Evolutionary conservation across 805 yeast genomes (phyloP).

Genomic region (Hanseniaspora taiwanica): DNA sequence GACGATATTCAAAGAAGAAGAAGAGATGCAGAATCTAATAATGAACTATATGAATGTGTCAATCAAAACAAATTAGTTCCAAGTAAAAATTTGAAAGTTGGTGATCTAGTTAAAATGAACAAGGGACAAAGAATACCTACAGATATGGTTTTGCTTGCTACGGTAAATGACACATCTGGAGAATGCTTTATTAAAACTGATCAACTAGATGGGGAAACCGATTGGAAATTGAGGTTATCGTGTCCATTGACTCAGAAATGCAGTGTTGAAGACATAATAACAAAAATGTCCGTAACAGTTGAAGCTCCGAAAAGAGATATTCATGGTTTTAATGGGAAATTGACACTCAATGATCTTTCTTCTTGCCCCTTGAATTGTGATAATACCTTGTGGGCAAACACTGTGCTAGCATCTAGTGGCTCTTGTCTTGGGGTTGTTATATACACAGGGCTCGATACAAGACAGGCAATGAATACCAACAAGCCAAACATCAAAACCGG

Average conservation of each 20-base stretch:
- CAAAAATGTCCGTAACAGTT: conserved; percentile 46
- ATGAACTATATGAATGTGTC: conserved; percentile 65
- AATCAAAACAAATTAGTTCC: conserved; percentile 32
- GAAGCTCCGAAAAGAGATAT: conserved; percentile 79
- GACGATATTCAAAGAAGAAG: conserved; percentile 87
- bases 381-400: conserved; percentile 95
- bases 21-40: conserved; percentile 80
- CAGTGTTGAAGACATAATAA: conserved; percentile 34
- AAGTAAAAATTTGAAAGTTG: conserved; percentile 61
- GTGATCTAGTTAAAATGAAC: conserved; percentile 67
- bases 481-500: conserved; percentile 81
- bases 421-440: conserved; percentile 77
- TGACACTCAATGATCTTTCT: conserved; percentile 44
- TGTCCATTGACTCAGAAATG: conserved; percentile 55
- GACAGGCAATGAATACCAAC: conserved; percentile 91
- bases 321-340: conserved; percentile 66
- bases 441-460: conserved; percentile 86
- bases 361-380: conserved; percentile 63
- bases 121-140: conserved; percentile 89
- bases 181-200: conserved; percentile 93
- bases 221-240: conserved; percentile 89
- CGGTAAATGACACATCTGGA: conserved; percentile 59
- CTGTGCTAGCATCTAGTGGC: conserved; percentile 83
- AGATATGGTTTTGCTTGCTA: conserved; percentile 72
- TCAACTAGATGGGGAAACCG: conserved; percentile 97